Conservation (phyloP, 2,329 filamentous ascomycete species). For the Sporothrix globosa region DNA sequence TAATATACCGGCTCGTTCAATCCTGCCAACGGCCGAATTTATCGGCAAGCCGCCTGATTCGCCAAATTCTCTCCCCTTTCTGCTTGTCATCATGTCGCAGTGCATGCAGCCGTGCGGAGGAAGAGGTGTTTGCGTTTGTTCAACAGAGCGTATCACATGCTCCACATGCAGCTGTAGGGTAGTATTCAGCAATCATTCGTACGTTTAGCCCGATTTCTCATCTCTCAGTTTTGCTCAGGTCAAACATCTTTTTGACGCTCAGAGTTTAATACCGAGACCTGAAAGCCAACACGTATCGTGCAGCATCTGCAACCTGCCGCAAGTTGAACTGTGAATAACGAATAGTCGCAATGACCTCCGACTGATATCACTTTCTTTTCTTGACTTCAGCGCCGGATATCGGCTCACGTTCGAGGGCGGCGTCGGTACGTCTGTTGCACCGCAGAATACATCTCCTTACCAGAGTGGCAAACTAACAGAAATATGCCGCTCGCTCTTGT, state of each 20-base stretch:
- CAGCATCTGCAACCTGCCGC: too few species aligned
- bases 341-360: neutral
- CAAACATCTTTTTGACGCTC: neutral
- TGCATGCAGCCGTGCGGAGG: constrained; percentile 10
- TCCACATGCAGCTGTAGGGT: neutral
- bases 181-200: neutral
- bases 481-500: neutral
- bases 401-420: neutral
- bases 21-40: constrained; percentile 2
- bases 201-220: neutral
- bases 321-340: neutral
- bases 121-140: neutral
- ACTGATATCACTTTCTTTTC: neutral
- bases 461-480: neutral
- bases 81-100: neutral
- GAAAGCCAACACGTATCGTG: too few species aligned
- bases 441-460: neutral
- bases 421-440: neutral
- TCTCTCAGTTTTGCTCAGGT: neutral
- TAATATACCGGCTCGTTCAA: neutral
- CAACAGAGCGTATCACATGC: too few species aligned
- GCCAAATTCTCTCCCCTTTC: neutral
- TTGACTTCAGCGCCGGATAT: neutral
- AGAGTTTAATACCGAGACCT: too few species aligned
- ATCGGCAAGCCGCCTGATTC: constrained; percentile 28